Evolutionary conservation across 2,329 filamentous ascomycete genomes (phyloP).

Genomic region (Aspergillus hortae): DNA sequence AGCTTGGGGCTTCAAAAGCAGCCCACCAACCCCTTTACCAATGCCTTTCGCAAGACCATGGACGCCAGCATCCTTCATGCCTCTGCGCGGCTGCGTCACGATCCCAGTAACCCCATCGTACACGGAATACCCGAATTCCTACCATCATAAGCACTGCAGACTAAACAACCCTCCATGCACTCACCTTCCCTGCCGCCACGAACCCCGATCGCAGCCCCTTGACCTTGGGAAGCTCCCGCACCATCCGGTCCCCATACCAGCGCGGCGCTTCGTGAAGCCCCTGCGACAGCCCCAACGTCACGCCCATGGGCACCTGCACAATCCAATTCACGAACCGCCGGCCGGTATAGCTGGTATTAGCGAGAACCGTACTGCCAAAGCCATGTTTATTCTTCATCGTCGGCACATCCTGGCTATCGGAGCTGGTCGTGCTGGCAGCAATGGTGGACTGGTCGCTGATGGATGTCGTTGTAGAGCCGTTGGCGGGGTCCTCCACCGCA

Average conservation of each 20-base stretch:
- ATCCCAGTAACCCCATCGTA: constrained; percentile 12
- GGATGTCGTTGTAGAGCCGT: not conserved
- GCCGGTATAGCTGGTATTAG: constrained; percentile 62
- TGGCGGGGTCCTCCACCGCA: not conserved
- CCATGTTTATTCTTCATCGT: not conserved
- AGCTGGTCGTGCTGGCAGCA: not conserved
- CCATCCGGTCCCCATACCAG: constrained; percentile 77
- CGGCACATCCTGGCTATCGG: not conserved
- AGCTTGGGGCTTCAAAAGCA: constrained; percentile 11
- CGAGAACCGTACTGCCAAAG: not conserved
- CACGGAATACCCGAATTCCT: constrained; percentile 10
- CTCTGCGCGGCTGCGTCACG: constrained; percentile 8
- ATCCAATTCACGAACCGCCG: constrained; percentile 69
- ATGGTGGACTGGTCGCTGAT: not conserved
- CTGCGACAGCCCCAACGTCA: constrained; percentile 73
- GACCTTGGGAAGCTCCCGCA: constrained; percentile 72
- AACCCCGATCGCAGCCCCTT: constrained; percentile 73
- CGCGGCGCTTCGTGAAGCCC: constrained; percentile 82
- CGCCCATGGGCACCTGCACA: constrained; percentile 77
- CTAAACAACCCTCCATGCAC: not conserved
- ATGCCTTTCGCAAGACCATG: constrained; percentile 6
- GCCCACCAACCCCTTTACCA: constrained; percentile 9
- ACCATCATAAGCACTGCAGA: not conserved
- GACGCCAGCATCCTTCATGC: constrained; percentile 5
- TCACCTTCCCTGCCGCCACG: constrained; percentile 65